Evolutionary conservation across 768 basidiomycete genomes (phyloP), one percentile per base, ranked within the genome.

Genomic region (Pisolithus marmoratus): DNA sequence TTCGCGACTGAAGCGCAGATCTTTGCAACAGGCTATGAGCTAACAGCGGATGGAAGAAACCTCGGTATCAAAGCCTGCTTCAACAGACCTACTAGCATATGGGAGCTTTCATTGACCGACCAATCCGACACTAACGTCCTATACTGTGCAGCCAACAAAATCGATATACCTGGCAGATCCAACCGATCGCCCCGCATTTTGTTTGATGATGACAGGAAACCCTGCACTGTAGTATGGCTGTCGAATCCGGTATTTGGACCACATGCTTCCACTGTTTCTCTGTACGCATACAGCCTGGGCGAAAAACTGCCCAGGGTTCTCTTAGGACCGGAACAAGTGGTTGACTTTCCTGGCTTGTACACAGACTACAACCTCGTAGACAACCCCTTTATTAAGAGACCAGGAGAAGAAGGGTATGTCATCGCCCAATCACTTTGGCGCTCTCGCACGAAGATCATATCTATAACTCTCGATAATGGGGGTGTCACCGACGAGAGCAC

Each of bases 261-360:
- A 0, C 86, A 89, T 51, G 71, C 75, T 9, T 78, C 80, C 0
- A 80, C 82, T 6, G 71, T 78, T 0, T 65, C 74, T 1, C 64
- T 89, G 0, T 75, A 83, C 55, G 53, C 69, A 0, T 63, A 74
- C 8, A 69, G 78, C 51, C 65, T 81, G 50, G 50, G 17, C 8
- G 55, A 51, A 6, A 49, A 9, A 7, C 14, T 14, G 4, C 54
- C 59, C 23, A 53, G 52, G 46, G 31, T 69, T 14, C 61, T 83
- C 2, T 72, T 82, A 1, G 74, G 74, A 8, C 58, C 68, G 2
- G 72, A 80, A 3, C 57, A 59, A 3, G 36, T 55, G 3, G 60
- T 61, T 34, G 72, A 68, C 0, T 88, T 87, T 63, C 86, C 85
- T 0, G 86, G 87, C 0, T 65, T 89, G 1, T 88, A 81, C 55